Conservation (phyloP, 2,329 filamentous ascomycete genomes). For the Alternaria hordeiaustralica region DNA sequence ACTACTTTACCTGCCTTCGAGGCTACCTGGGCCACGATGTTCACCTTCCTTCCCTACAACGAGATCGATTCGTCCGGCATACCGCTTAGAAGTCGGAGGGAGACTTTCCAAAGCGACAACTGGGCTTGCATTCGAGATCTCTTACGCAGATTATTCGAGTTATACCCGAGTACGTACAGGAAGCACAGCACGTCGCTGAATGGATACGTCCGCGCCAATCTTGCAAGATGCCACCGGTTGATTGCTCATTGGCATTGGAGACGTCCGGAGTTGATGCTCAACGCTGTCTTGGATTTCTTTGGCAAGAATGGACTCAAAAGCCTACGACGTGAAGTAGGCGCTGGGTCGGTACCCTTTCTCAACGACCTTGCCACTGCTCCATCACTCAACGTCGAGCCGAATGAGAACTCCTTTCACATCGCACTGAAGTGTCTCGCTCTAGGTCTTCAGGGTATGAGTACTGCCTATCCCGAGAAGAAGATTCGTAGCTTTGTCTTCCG, state of each 20-base stretch:
- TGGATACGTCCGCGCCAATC: constrained; percentile 59
- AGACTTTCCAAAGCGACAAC: constrained; percentile 51
- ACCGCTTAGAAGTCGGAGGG: constrained; percentile 50
- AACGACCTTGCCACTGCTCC: constrained; percentile 56
- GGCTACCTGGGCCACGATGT: constrained; percentile 53
- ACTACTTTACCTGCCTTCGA: constrained; percentile 45
- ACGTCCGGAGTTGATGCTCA: constrained; percentile 61
- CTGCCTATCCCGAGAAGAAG: constrained; percentile 59
- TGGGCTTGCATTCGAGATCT: constrained; percentile 59
- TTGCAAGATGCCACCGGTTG: constrained; percentile 61
- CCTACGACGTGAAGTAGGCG: constrained; percentile 59
- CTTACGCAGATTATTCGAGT: constrained; percentile 54
- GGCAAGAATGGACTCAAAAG: constrained; percentile 60
- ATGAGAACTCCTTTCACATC: constrained; percentile 64
- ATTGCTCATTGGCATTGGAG: constrained; percentile 64
- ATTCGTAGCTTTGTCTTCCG: constrained; percentile 64
- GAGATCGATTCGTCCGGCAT: constrained; percentile 61
- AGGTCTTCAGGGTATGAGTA: constrained; percentile 57
- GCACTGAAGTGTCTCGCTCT: constrained; percentile 64
- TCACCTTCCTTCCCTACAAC: constrained; percentile 60
- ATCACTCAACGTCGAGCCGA: constrained; percentile 52
- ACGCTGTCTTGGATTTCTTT: constrained; percentile 66
- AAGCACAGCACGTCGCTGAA: constrained; percentile 56
- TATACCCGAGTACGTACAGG: constrained; percentile 54
- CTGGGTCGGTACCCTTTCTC: constrained; percentile 62